Evolutionary conservation across 192 early-diverging fungal species (phyloP).

Genomic region (Backusella psychrophila): DNA sequence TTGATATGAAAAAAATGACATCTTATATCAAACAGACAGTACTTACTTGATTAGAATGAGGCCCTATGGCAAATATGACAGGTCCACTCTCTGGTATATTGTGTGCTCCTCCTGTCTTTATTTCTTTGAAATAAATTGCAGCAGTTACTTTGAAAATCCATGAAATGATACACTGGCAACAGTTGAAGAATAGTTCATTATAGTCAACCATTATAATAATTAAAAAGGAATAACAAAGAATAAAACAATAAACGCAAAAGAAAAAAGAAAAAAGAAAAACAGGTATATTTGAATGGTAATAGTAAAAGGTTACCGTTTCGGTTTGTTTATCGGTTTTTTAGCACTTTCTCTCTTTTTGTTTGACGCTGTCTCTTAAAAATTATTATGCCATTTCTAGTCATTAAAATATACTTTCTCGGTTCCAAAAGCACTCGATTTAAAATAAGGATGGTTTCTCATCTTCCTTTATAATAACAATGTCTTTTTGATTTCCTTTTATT

Average conservation of each 20-base stretch:
- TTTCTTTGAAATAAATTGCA: constrained; percentile 89
- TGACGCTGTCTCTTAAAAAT: not conserved
- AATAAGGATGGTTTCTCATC: not conserved
- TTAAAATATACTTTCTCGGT: not conserved
- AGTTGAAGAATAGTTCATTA: not conserved
- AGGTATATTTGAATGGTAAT: not conserved
- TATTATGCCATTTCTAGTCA: constrained; percentile 4
- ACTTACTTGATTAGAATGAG: constrained; percentile 71
- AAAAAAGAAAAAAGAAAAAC: not conserved
- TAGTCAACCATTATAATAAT: not conserved
- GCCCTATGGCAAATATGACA: constrained; percentile 88
- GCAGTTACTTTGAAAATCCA: constrained; percentile 67
- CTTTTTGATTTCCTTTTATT: not conserved
- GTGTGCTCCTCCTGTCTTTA: constrained; percentile 76
- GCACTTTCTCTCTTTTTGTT: not conserved
- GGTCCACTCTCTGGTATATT: constrained; percentile 84
- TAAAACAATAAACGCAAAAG: not conserved
- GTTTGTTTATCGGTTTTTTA: not conserved
- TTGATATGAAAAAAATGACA: not conserved
- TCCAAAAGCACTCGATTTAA: not conserved
- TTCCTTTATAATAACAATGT: not conserved
- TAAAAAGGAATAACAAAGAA: not conserved
- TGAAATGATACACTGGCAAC: constrained; percentile 60
- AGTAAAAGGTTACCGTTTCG: not conserved
- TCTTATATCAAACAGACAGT: not conserved